A percentile compares a stretch with the other conserved stretches of the same genome.
Evolutionary conservation across 805 yeast species (phyloP).

Genomic region (Saccharomyces kudriavzevii): DNA sequence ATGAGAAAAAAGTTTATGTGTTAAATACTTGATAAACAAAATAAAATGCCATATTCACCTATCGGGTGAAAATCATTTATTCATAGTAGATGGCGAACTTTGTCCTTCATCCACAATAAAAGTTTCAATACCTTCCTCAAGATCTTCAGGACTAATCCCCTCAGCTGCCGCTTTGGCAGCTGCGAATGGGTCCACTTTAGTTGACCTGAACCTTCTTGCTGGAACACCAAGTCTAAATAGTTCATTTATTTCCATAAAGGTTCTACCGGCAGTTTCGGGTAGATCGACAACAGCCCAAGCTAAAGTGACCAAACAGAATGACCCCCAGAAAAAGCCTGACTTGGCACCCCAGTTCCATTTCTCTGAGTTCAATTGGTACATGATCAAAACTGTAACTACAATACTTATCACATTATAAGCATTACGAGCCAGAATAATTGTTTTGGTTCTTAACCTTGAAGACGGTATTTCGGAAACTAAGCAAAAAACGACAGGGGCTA

Average conservation of each 20-base stretch:
- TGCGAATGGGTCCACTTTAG: slow-evolving; percentile 35
- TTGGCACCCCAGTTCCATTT: slow-evolving; percentile 43
- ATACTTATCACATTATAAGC: slow-evolving; percentile 30
- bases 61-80: not conserved
- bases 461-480: slow-evolving; percentile 39
- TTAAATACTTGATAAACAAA: too few relatives aligned
- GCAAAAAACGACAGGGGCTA: slow-evolving; percentile 38
- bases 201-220: slow-evolving; percentile 39
- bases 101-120: not conserved
- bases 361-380: slow-evolving; percentile 44
- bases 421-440: slow-evolving; percentile 36
- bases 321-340: slow-evolving; percentile 42
- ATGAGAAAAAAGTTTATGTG: not conserved
- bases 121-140: not conserved
- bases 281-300: slow-evolving; percentile 43
- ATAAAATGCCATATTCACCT: not conserved
- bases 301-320: slow-evolving; percentile 25
- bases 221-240: slow-evolving; percentile 39
- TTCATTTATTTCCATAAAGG: slow-evolving; percentile 53
- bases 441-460: slow-evolving; percentile 35
- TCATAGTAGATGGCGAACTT: not conserved
- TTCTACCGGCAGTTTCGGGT: slow-evolving; percentile 53
- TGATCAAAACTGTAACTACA: slow-evolving; percentile 34
- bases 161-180: not conserved
- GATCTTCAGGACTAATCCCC: not conserved